Conservation (phyloP, 306 rosid species). For the Vigna hirtella region DNA sequence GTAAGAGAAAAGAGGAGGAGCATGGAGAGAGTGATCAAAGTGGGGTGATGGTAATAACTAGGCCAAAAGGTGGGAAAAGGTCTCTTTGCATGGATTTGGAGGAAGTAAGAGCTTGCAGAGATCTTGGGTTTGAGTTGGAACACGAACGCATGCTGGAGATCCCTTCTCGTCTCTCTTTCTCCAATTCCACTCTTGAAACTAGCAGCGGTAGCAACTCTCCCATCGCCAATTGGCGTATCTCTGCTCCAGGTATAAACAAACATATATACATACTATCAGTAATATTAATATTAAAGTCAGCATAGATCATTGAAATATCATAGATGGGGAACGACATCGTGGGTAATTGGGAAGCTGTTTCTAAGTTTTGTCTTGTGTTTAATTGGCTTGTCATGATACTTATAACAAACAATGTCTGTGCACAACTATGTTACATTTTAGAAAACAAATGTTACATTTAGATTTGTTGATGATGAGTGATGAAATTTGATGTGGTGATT, state of each 20-base stretch:
- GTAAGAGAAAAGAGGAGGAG: slow-evolving; percentile 21
- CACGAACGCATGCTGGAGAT: slow-evolving; percentile 55
- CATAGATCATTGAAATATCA: too few species aligned
- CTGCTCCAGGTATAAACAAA: slow-evolving; percentile 64
- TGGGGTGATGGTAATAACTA: slow-evolving; percentile 63
- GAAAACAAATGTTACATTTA: too few species aligned
- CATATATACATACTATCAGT: too few species aligned
- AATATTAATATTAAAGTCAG: too few species aligned
- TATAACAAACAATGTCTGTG: not conserved
- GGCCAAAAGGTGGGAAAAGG: slow-evolving; percentile 82
- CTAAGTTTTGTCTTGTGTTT: too few species aligned
- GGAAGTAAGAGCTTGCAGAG: slow-evolving; percentile 91
- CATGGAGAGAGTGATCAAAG: slow-evolving; percentile 55
- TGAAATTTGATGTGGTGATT: not conserved
- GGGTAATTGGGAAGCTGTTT: too few species aligned
- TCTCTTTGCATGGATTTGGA: slow-evolving; percentile 77
- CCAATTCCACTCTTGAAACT: slow-evolving; percentile 58
- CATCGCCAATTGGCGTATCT: slow-evolving; percentile 76
- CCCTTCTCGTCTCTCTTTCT: slow-evolving; percentile 54
- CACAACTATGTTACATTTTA: too few species aligned
- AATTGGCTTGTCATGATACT: too few species aligned
- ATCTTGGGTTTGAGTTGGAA: slow-evolving; percentile 88
- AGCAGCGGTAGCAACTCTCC: slow-evolving; percentile 86
- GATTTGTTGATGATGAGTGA: too few species aligned
- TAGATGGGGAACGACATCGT: too few species aligned